Conservation (phyloP, 2,329 filamentous ascomycete species). For the Aspergillus ustus region DNA sequence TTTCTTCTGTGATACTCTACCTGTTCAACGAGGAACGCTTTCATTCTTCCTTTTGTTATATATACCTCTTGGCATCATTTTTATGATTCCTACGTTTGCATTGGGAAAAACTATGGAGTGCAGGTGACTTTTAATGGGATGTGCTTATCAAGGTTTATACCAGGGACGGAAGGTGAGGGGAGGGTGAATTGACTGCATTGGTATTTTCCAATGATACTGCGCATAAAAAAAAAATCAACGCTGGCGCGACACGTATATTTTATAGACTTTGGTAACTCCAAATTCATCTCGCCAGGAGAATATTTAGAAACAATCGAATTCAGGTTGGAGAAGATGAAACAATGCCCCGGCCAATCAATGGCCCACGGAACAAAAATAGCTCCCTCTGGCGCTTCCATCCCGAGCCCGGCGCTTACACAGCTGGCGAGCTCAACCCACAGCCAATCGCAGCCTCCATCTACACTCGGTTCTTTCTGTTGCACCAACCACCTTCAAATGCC, state of each 20-base stretch:
- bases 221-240: background rate
- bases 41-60: slow-evolving; percentile 12
- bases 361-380: slow-evolving; percentile 6
- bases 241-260: background rate
- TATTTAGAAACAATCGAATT: slow-evolving; percentile 2
- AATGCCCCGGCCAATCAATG: background rate
- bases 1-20: slow-evolving; percentile 11
- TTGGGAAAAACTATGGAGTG: slow-evolving; percentile 13
- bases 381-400: slow-evolving; percentile 14
- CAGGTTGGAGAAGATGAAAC: slow-evolving; percentile 11
- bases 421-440: slow-evolving; percentile 4
- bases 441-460: slow-evolving; percentile 22
- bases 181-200: too few relatives aligned
- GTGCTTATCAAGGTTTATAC: background rate
- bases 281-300: background rate
- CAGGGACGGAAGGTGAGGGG: background rate
- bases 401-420: slow-evolving; percentile 25
- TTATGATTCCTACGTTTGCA: slow-evolving; percentile 18
- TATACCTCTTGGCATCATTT: slow-evolving; percentile 18
- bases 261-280: background rate
- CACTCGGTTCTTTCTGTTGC: slow-evolving; percentile 15
- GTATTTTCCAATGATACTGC: slow-evolving; percentile 8
- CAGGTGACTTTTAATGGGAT: slow-evolving; percentile 14
- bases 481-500: slow-evolving; percentile 8
- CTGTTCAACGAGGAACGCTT: slow-evolving; percentile 2